These are phyloP conservation scores for Penicillium roqueforti DNA, from an alignment of 495 filamentous ascomycete species.

Conservation along the genomic window DNA sequence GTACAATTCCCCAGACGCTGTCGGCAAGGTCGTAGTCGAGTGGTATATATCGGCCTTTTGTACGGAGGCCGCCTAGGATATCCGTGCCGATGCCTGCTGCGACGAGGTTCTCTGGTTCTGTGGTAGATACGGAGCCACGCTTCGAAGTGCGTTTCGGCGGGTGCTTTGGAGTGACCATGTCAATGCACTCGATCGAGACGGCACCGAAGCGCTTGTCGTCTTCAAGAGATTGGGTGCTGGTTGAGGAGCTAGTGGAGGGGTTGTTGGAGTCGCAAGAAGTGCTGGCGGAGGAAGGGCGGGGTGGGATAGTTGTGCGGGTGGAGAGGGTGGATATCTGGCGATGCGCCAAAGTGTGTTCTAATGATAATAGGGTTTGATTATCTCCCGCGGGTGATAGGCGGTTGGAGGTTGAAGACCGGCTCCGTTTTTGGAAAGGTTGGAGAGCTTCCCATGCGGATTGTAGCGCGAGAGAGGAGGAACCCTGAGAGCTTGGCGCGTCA, in stretches of 20 bases:
- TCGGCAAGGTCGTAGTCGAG: conserved; percentile 73
- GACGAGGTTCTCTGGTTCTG: conserved; percentile 32
- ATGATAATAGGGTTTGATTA: neutral
- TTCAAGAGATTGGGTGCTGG: conserved; percentile 24
- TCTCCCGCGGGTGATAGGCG: conserved; percentile 1
- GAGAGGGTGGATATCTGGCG: neutral
- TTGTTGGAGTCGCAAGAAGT: no score
- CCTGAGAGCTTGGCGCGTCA: conserved; percentile 15
- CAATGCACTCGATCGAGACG: conserved; percentile 63
- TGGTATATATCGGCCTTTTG: conserved; percentile 75
- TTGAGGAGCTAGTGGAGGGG: neutral
- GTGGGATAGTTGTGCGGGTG: neutral
- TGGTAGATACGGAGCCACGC: conserved; percentile 5
- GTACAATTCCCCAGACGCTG: conserved; percentile 88
- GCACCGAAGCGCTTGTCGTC: conserved; percentile 61
- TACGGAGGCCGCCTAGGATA: conserved; percentile 53
- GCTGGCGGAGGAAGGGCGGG: neutral
- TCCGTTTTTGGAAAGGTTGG: conserved; percentile 37
- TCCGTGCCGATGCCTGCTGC: conserved; percentile 48
- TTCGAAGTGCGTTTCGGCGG: conserved; percentile 14
- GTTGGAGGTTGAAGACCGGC: conserved; percentile 14
- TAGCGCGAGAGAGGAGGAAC: conserved; percentile 20
- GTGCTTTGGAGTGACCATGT: conserved; percentile 50
- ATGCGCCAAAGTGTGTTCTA: conserved; percentile 1
- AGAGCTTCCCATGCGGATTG: conserved; percentile 43